A percentile compares a stretch with the other conserved stretches of the same genome.
Evolutionary conservation across 2,329 filamentous ascomycete species (phyloP).

Genomic region (Monilinia polystroma): DNA sequence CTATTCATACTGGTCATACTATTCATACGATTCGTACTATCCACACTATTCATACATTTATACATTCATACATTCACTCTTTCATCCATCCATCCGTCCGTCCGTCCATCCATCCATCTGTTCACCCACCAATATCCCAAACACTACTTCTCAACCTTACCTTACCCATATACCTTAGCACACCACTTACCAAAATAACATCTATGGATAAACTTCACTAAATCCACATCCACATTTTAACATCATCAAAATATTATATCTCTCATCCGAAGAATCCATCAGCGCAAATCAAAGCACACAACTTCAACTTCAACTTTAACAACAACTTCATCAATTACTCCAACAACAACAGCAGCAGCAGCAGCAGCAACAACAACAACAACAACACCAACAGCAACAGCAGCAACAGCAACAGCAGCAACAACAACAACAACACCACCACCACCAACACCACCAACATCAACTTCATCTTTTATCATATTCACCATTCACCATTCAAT

Average conservation of each 20-base stretch:
- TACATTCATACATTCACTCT: neutral
- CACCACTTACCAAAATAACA: too few relatives aligned
- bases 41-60: too few relatives aligned
- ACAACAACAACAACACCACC: too few relatives aligned
- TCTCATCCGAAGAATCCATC: constrained; percentile 6
- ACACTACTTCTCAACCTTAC: neutral
- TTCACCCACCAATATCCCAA: neutral
- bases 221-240: neutral
- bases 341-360: too few relatives aligned
- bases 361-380: too few relatives aligned
- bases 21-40: too few relatives aligned
- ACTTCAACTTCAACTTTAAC: too few relatives aligned
- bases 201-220: neutral
- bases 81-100: neutral
- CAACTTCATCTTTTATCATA: neutral
- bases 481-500: neutral
- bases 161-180: neutral
- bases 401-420: too few relatives aligned
- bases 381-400: too few relatives aligned
- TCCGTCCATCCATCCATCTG: neutral
- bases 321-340: too few relatives aligned
- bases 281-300: neutral
- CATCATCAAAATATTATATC: neutral
- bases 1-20: too few relatives aligned
- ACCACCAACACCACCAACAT: too few relatives aligned